Evolutionary conservation across 805 yeast genomes (phyloP).

Genomic region (Hermanozyma aechmeae): DNA sequence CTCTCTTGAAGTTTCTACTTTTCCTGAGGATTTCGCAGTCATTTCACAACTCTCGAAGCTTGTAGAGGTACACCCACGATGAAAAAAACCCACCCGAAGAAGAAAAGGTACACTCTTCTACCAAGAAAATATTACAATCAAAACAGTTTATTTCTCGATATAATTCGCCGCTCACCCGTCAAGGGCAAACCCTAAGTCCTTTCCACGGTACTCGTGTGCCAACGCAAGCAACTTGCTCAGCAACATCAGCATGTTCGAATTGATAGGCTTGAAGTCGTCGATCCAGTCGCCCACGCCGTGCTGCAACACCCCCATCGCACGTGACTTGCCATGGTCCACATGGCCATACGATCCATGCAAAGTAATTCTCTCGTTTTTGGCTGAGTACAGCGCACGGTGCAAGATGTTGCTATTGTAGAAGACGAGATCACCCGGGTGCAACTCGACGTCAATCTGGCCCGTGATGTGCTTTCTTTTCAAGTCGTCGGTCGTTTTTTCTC

Average conservation of each 20-base stretch:
- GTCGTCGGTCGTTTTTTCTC: slow-evolving; percentile 27
- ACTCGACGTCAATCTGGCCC: slow-evolving; percentile 30
- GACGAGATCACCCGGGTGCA: slow-evolving; percentile 41
- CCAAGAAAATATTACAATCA: no score
- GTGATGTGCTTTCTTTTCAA: slow-evolving; percentile 24
- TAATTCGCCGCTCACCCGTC: slow-evolving; percentile 16
- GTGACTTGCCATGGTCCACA: slow-evolving; percentile 25
- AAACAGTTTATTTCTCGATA: no score
- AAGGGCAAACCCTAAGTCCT: slow-evolving; percentile 27
- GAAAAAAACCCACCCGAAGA: no score
- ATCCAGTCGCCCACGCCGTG: slow-evolving; percentile 44
- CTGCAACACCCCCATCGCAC: slow-evolving; percentile 45
- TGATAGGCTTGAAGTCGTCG: slow-evolving; percentile 21
- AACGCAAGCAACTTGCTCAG: slow-evolving; percentile 18
- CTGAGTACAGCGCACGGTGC: slow-evolving; percentile 36
- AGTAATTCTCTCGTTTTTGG: slow-evolving; percentile 31
- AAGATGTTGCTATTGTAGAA: slow-evolving; percentile 43
- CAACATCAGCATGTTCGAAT: slow-evolving; percentile 18
- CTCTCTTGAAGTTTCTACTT: no score
- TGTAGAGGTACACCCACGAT: no score
- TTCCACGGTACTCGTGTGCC: slow-evolving; percentile 21
- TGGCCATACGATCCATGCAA: slow-evolving; percentile 45
- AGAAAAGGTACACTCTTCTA: no score
- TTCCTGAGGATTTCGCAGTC: no score
- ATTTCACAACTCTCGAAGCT: no score